Evolutionary conservation across 805 yeast genomes (phyloP).

Genomic region (Ogataea philodendri): DNA sequence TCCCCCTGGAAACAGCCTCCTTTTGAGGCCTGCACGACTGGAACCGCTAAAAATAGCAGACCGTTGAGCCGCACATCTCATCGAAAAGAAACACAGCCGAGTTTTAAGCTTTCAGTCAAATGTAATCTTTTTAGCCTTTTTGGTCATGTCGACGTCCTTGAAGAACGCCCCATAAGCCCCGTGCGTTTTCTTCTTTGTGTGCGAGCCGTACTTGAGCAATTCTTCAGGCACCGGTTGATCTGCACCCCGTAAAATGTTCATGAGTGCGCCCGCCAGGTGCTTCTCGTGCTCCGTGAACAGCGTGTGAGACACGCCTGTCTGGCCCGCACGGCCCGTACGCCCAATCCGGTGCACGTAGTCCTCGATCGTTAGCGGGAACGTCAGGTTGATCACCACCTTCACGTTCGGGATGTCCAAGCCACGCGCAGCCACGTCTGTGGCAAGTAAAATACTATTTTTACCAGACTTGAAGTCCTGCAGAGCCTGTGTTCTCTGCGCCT

Average conservation of each 20-base stretch:
- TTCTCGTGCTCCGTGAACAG: conserved; percentile 95
- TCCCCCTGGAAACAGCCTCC: conserved; percentile 21
- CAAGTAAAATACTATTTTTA: conserved; percentile 69
- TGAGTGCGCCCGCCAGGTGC: conserved; percentile 90
- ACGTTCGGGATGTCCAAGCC: conserved; percentile 98
- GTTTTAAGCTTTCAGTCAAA: conserved; percentile 58
- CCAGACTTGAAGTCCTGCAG: conserved; percentile 83
- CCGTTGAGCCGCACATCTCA: conserved; percentile 4
- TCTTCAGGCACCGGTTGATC: conserved; percentile 95
- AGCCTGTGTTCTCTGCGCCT: conserved; percentile 88
- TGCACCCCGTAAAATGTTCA: conserved; percentile 90
- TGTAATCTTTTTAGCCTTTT: conserved; percentile 86
- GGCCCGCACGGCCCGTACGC: conserved; percentile 97
- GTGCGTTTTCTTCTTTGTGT: conserved; percentile 96
- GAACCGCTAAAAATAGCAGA: conserved; percentile 6
- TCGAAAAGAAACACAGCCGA: conserved; percentile 8
- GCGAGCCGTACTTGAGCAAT: conserved; percentile 91
- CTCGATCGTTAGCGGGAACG: conserved; percentile 95
- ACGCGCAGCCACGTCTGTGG: conserved; percentile 98
- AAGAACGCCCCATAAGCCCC: conserved; percentile 97
- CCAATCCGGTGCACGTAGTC: conserved; percentile 98
- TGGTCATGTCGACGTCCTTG: conserved; percentile 84
- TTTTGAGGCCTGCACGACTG: conserved; percentile 9
- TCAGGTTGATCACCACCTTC: conserved; percentile 88
- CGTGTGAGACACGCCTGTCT: conserved; percentile 91